Base-by-base conservation (phyloP, 2,329 filamentous ascomycete genomes). In the Coleophoma eucalyptorum region DNA sequence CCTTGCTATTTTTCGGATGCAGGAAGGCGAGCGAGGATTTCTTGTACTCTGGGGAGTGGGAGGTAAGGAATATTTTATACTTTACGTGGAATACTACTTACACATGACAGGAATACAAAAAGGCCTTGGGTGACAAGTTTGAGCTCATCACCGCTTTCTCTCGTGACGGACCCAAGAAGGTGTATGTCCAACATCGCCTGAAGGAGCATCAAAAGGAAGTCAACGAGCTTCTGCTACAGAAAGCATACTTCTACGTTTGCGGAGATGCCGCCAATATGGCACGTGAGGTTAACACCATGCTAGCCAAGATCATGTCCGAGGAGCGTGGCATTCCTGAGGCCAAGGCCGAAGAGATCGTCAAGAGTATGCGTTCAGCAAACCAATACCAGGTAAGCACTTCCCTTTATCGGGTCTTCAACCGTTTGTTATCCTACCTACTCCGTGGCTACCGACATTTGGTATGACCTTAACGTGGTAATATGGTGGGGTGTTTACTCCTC, bases 181-280 rank as follows among this genome's bases (percentile, higher is more conserved):
- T 99, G 35, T 99, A 99, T 66, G 94, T 99, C 19, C 94, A 99
- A 73, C 91, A 99, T 72, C 82, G 89, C 55, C 79, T 99, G 54
- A 87, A 89, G 72, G 90, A 97, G 70, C 79, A 85, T 46, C 85
- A 89, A 52, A 81, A 89, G 63, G 84, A 96, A 62, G 80, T 99
- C 72, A 93, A 96, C 72, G 85, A 93, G 58, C 82, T 99, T 1
- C 78, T 99, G 10, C 78, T 87, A 59, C 78, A 91, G 70, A 89
- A 92, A 69, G 94, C 90, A 5, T 97, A 94, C 72, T 92, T 99
- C 69, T 99, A 99, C 69, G 93, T 99, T 52, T 99, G 95, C 64
- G 94, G 94, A 73, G 94, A 99, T 67, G 95, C 95, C 1, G 89
- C 94, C 50, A 92, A 96, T 75, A 97, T 97, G 92, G 92, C 92